Evolutionary conservation across 2,329 filamentous ascomycete genomes (phyloP).

Genomic region (Simplicillium sp.): DNA sequence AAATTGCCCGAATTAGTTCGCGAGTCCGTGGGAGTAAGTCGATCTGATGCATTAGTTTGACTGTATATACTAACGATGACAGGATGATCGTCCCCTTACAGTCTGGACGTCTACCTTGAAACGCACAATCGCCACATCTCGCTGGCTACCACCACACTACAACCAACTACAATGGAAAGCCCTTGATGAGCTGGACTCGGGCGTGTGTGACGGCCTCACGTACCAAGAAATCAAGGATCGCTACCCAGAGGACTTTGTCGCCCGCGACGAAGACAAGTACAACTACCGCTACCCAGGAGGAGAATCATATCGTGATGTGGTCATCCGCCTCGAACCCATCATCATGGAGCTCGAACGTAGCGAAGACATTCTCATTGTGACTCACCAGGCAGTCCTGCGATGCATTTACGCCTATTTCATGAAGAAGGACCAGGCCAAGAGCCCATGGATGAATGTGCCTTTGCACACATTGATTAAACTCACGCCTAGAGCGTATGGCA

Average conservation of each 20-base stretch:
- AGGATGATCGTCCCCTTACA: slow-evolving; percentile 52
- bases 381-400: slow-evolving; percentile 89
- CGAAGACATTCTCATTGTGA: slow-evolving; percentile 96
- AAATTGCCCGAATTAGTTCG: slow-evolving; percentile 77
- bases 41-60: neutral
- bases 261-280: slow-evolving; percentile 97
- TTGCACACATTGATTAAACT: slow-evolving; percentile 94
- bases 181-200: slow-evolving; percentile 91
- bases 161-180: slow-evolving; percentile 99
- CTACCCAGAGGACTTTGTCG: slow-evolving; percentile 90
- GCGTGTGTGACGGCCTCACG: slow-evolving; percentile 92
- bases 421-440: slow-evolving; percentile 87
- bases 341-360: slow-evolving; percentile 98
- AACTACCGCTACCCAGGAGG: slow-evolving; percentile 98
- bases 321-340: slow-evolving; percentile 94
- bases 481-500: slow-evolving; percentile 88
- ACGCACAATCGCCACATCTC: slow-evolving; percentile 86
- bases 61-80: slow-evolving; percentile 15
- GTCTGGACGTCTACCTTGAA: slow-evolving; percentile 56
- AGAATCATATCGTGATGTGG: slow-evolving; percentile 91
- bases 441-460: slow-evolving; percentile 97
- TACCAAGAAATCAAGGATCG: slow-evolving; percentile 88
- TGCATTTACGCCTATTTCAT: slow-evolving; percentile 99
- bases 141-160: slow-evolving; percentile 70
- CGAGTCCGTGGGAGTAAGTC: slow-evolving; percentile 72